Evolutionary conservation across 2,329 filamentous ascomycete genomes (phyloP).

Genomic region (Emergomyces africanus): DNA sequence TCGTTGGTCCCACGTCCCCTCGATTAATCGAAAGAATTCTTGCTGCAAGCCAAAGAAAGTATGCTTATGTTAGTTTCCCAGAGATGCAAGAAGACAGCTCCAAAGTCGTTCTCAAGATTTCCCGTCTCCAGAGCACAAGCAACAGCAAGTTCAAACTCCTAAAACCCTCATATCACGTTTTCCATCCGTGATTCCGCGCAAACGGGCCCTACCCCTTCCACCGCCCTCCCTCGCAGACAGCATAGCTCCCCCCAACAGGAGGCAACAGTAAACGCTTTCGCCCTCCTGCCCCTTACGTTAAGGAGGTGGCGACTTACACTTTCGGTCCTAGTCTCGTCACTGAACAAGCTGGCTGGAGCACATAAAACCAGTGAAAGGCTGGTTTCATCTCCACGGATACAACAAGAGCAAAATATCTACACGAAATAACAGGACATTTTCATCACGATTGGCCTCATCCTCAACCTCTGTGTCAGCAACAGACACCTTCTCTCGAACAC

Average conservation of each 20-base stretch:
- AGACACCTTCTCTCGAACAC: background rate
- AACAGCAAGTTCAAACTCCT: background rate
- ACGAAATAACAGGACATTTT: background rate
- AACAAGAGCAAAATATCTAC: background rate
- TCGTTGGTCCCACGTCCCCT: background rate
- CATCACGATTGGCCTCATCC: background rate
- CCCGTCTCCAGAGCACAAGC: background rate
- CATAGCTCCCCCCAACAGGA: background rate
- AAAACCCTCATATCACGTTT: background rate
- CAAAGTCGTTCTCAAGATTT: background rate
- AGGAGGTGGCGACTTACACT: background rate
- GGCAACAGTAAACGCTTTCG: background rate
- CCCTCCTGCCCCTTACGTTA: background rate
- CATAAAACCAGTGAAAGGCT: background rate
- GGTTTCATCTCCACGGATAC: background rate
- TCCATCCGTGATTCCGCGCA: background rate
- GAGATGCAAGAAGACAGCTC: background rate
- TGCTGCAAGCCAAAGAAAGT: background rate
- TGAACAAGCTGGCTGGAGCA: background rate
- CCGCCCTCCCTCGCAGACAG: background rate
- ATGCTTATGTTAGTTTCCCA: background rate
- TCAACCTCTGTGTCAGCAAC: background rate
- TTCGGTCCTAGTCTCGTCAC: background rate
- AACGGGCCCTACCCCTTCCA: background rate
- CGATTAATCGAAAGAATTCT: background rate